phyloP scores from a whole-genome alignment of 1,139 yeast species.

The Tardiomyces digboiensis region DNA sequence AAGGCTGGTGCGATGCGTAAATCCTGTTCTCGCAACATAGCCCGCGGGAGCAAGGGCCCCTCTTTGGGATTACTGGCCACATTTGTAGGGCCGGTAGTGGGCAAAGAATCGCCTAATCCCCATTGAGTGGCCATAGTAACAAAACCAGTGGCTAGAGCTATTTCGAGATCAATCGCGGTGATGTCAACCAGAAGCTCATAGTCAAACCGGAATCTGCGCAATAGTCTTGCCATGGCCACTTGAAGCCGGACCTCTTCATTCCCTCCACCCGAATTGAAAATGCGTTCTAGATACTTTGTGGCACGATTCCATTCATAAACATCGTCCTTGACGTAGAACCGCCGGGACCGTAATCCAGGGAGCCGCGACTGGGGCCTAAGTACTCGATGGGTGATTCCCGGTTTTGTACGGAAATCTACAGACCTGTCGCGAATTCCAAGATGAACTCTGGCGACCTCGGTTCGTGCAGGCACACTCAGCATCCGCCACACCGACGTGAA shows the following conservation, averaged over 20 bases:
- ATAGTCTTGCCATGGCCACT: slow-evolving; percentile 43
- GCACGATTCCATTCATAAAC: slow-evolving; percentile 47
- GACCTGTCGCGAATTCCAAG: slow-evolving; percentile 38
- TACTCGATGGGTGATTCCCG: slow-evolving; percentile 37
- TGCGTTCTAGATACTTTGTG: slow-evolving; percentile 40
- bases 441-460: slow-evolving; percentile 42
- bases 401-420: slow-evolving; percentile 42
- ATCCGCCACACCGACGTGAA: slow-evolving; percentile 45
- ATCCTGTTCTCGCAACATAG: too few species aligned
- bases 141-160: slow-evolving; percentile 49
- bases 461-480: slow-evolving; percentile 35
- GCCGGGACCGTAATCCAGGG: slow-evolving; percentile 13
- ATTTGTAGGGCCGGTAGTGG: not conserved
- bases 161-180: slow-evolving; percentile 35
- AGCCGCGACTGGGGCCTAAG: slow-evolving; percentile 20
- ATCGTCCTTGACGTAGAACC: slow-evolving; percentile 39
- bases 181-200: slow-evolving; percentile 48
- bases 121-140: slow-evolving; percentile 55
- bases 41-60: not conserved
- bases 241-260: slow-evolving; percentile 43
- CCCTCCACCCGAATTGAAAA: slow-evolving; percentile 46
- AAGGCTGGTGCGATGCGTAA: too few species aligned
- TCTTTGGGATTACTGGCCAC: not conserved
- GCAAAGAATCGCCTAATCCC: slow-evolving; percentile 19
- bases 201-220: slow-evolving; percentile 52